Evolutionary conservation across 306 rosid species (phyloP), one percentile per base, ranked within the genome.

Genomic region (Trifolium fragiferum): DNA sequence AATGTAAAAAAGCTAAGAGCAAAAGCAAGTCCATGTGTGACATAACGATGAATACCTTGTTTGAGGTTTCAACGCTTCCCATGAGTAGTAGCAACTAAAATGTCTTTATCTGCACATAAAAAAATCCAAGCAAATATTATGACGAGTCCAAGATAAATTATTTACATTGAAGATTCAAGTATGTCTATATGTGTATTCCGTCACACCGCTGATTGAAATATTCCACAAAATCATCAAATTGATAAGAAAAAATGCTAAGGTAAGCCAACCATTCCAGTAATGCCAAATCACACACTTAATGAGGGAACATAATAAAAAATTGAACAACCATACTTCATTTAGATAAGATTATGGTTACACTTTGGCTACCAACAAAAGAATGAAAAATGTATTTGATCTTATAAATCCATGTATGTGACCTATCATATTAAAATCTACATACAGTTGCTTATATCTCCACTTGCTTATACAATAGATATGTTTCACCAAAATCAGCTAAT

Each of bases 11-110:
- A 60, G 35, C 61, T 57, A 54, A 9, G 74, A 70, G 74, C 55
- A 21, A 75, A 64, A 63, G 70, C 55, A 21, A 77, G 20, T 44
- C 59, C 75, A 68, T 46, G 11, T 23, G 40, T 25, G 15, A 70
- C 62, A 63, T 38, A 72, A 32, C 33, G 23, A 64, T 61, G 55
- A 54, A 74, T 86, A 93, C 98, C 96, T 85, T 81, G 57, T 67
- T 84, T 38, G 86, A 75, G 40, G 86, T 87, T 65, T 89, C 93
- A 70, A 82, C 87, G 0, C 90, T 79, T 72, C 97, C 98, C 98
- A 93, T 93, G 57, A 75, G 70, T 81, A 84, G 21, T 44, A 46
- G 75, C 75, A 70, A 76, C 62, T 85, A 73, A 79, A 63, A 43
- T 46, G 12, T 76, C 44, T 46, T n/a, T 74, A 43, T 76, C 81